Conservation (phyloP, 75 land plant genomes). For the Selaginella moellendorffii region DNA sequence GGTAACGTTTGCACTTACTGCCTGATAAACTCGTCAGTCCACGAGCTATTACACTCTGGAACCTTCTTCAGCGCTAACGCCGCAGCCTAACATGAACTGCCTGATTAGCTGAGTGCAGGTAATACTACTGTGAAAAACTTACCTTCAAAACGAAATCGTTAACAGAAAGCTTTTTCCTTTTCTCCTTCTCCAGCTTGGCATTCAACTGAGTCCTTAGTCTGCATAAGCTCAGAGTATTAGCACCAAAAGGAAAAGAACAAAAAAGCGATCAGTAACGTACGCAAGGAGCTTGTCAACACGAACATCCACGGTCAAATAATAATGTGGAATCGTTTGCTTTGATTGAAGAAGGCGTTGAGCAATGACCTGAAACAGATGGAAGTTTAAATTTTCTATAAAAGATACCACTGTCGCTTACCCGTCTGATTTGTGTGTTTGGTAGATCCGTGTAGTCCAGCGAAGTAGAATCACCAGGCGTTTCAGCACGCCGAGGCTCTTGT, state of each 20-base stretch:
- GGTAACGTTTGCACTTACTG: constrained; percentile 43
- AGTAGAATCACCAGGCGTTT: constrained; percentile 12
- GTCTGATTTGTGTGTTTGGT: constrained; percentile 78
- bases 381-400: background rate
- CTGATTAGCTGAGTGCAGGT: background rate
- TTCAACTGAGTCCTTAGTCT: constrained; percentile 68
- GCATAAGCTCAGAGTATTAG: background rate
- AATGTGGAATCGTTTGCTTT: constrained; percentile 97
- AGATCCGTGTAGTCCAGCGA: constrained; percentile 54
- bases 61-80: constrained; percentile 87
- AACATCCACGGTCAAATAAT: constrained; percentile 92
- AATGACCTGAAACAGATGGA: constrained; percentile 43
- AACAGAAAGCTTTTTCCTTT: constrained; percentile 76
- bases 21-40: constrained; percentile 91
- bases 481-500: constrained; percentile 13
- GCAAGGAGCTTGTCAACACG: constrained; percentile 89
- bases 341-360: constrained; percentile 83
- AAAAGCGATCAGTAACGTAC: constrained; percentile 19
- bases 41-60: constrained; percentile 91
- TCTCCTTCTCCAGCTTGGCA: constrained; percentile 28
- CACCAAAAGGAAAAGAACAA: constrained; percentile 1
- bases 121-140: constrained; percentile 3
- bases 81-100: constrained; percentile 52
- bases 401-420: constrained; percentile 30
- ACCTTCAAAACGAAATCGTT: constrained; percentile 99